Percentiles rank a stretch among this genome's conserved stretches.
Conservation (phyloP, 495 filamentous ascomycete genomes). For the Penicillium diatomitis region DNA sequence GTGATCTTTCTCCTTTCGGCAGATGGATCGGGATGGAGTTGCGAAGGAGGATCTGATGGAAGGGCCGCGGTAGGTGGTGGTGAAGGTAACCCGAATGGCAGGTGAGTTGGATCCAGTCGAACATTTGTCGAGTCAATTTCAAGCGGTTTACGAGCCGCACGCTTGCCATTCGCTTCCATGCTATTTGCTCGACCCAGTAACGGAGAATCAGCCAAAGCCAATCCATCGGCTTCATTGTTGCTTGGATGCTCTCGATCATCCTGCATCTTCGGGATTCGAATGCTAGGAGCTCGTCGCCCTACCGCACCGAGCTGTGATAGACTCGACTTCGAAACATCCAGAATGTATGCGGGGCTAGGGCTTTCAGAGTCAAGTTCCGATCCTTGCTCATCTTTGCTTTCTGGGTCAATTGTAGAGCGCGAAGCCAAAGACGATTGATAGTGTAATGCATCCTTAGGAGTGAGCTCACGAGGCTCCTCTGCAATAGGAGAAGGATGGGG, state of each 20-base stretch:
- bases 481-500: slow-evolving; percentile 9
- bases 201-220: slow-evolving; percentile 18
- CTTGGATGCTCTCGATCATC: slow-evolving; percentile 7
- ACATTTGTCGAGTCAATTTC: slow-evolving; percentile 7
- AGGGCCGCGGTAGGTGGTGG: slow-evolving; percentile 24
- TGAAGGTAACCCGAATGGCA: slow-evolving; percentile 23
- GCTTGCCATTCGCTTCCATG: slow-evolving; percentile 5
- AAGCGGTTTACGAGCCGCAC: slow-evolving; percentile 4
- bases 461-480: slow-evolving; percentile 10
- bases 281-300: slow-evolving; percentile 9
- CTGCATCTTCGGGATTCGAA: slow-evolving; percentile 11
- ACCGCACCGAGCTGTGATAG: slow-evolving; percentile 8
- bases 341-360: slow-evolving; percentile 2
- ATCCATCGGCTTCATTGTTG: neutral
- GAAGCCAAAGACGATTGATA: neutral
- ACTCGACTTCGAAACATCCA: slow-evolving; percentile 9
- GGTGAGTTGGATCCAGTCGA: slow-evolving; percentile 9
- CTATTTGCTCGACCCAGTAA: slow-evolving; percentile 9
- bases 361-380: slow-evolving; percentile 7
- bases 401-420: slow-evolving; percentile 8
- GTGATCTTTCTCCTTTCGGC: slow-evolving; percentile 12
- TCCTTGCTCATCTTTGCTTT: slow-evolving; percentile 3
- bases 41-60: slow-evolving; percentile 15
- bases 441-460: neutral
- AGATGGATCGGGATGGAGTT: slow-evolving; percentile 2